A percentile compares a stretch with the other conserved stretches of the same genome.
Evolutionary conservation across 129 eudicot genomes (phyloP).

Genomic region (Apium graveolens): DNA sequence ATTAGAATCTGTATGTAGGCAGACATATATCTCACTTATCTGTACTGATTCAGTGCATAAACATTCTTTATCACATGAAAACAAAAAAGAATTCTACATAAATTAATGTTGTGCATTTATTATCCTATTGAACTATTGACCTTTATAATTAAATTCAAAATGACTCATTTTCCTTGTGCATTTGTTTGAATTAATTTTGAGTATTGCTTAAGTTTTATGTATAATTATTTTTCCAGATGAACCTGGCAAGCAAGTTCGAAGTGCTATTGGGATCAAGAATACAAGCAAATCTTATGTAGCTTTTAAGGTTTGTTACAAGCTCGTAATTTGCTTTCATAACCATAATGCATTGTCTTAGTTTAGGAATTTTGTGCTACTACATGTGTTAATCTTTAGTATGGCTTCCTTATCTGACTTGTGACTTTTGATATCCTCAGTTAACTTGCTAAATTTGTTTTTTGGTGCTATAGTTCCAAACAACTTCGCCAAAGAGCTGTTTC

Average conservation of each 20-base stretch:
- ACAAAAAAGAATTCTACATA: not conserved
- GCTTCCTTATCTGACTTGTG: not conserved
- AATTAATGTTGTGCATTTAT: not conserved
- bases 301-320: conserved; percentile 53
- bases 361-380: not conserved
- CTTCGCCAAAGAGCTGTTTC: conserved; percentile 89
- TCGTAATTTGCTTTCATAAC: not conserved
- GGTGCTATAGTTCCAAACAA: conserved; percentile 67
- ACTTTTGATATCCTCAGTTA: not conserved
- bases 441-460: not conserved
- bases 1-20: too few relatives aligned
- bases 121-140: not conserved
- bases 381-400: not conserved
- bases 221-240: conserved; percentile 35
- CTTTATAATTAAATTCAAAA: not conserved
- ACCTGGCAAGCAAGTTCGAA: conserved; percentile 83
- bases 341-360: not conserved
- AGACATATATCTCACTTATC: not conserved
- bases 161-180: not conserved
- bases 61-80: not conserved
- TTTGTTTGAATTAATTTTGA: not conserved
- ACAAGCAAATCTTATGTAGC: conserved; percentile 92
- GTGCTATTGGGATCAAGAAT: conserved; percentile 83
- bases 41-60: not conserved
- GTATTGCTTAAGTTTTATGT: not conserved